Evolutionary conservation across 768 basidiomycete species (phyloP).

Genomic region (Megacollybia marginata): DNA sequence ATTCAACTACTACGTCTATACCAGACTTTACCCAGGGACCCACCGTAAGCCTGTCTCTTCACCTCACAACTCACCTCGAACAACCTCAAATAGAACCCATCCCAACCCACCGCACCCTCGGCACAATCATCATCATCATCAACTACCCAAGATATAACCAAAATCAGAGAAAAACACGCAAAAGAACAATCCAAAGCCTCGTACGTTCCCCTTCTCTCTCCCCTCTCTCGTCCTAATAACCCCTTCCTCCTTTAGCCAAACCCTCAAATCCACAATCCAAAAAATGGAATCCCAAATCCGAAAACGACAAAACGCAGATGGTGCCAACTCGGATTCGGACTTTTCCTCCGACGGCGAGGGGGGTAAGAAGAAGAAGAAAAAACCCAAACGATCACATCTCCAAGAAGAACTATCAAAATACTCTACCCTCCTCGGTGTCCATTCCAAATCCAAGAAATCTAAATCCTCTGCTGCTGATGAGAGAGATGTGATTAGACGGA

Average conservation of each 20-base stretch:
- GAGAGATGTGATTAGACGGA: conserved; percentile 56
- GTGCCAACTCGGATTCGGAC: too few relatives aligned
- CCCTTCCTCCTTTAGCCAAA: conserved; percentile 30
- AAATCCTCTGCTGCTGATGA: too few relatives aligned
- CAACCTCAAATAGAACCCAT: too few relatives aligned
- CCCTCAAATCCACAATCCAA: conserved; percentile 71
- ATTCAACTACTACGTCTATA: conserved; percentile 21
- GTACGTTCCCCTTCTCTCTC: conserved; percentile 42
- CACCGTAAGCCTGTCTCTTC: too few relatives aligned
- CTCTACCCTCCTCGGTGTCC: conserved; percentile 51
- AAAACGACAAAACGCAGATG: conserved; percentile 46
- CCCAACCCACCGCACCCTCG: too few relatives aligned
- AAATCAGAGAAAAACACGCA: conserved; percentile 71
- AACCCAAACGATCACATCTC: conserved; percentile 62
- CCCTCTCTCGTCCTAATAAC: too few relatives aligned
- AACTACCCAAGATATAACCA: conserved; percentile 42
- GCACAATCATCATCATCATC: too few relatives aligned
- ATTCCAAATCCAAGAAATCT: too few relatives aligned
- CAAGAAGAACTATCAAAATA: conserved; percentile 83
- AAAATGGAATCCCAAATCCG: conserved; percentile 88
- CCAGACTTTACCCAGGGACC: conserved; percentile 29
- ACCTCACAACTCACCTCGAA: too few relatives aligned
- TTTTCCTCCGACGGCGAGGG: conserved; percentile 55
- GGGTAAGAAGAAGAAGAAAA: conserved; percentile 54
- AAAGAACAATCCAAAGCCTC: conserved; percentile 57